A percentile compares a stretch with the other conserved stretches of the same genome.
Evolutionary conservation across 257 asterid genomes (phyloP).

Genomic region (Oldenlandia corymbosa): DNA sequence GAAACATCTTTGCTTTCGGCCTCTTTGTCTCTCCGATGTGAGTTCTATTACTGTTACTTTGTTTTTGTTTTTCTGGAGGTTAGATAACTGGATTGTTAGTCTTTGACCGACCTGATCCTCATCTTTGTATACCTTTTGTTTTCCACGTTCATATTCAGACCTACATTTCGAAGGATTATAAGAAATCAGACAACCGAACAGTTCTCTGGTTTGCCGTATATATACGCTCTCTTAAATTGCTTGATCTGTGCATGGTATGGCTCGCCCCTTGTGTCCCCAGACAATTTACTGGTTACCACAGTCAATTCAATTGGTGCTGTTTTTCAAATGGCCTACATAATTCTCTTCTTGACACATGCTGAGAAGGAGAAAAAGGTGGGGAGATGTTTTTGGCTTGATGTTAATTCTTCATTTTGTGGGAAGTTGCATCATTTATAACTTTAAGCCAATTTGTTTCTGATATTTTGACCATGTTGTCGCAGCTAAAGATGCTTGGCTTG

Average conservation of each 20-base stretch:
- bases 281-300: conserved; percentile 46
- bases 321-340: conserved; percentile 43
- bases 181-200: conserved; percentile 56
- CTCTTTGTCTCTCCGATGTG: conserved; percentile 63
- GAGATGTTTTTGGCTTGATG: not conserved
- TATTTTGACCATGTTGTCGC: conserved; percentile 2
- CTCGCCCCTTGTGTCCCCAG: conserved; percentile 48
- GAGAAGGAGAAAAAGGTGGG: conserved; percentile 41
- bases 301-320: conserved; percentile 55
- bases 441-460: not conserved
- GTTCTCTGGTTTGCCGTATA: conserved; percentile 55
- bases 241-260: conserved; percentile 70
- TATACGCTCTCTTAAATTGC: conserved; percentile 59
- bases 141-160: conserved; percentile 29
- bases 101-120: not conserved
- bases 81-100: not conserved
- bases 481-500: conserved; percentile 51
- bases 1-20: conserved; percentile 60
- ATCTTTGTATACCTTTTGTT: not conserved
- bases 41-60: conserved; percentile 21
- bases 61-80: not conserved
- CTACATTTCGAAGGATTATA: conserved; percentile 54
- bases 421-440: not conserved
- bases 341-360: conserved; percentile 40
- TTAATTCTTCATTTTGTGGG: not conserved